Base-by-base conservation (phyloP, 2,329 filamentous ascomycete species). In the Bisporella sp. region DNA sequence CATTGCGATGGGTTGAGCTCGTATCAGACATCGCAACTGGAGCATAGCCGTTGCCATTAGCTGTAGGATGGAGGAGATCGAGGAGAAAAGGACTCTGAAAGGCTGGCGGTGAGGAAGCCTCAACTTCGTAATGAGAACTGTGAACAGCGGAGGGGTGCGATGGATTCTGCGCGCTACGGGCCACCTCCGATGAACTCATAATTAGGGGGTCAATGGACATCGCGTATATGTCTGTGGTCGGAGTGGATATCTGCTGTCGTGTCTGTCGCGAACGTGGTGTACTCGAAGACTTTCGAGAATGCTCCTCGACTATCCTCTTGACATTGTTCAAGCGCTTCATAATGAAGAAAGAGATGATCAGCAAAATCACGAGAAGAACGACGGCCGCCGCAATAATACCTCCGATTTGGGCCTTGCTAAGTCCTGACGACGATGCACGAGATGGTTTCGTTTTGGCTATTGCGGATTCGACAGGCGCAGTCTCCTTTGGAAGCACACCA, bases 321-420 rank as follows among this genome's bases (percentile, higher is more conserved):
- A 54, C 59, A 13, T 54, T 52, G 33, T 61, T 77, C 12, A 81
- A 69, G 7, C 72, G 73, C 1, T 73, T 69, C 43, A 81, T 68
- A 44, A 81, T 71, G 45, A 78, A 64, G 52, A 69, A 73, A 2
- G 76, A 68, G 0, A 70, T 70, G 2, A 70, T 64, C 5, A 81
- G 39, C 8, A 80, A 68, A 30, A 73, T 65, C 1, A 77, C 49
- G 2, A 82, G 64, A 8, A 81, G 60, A 0, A 68, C 69, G 3
- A 76, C 65, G 9, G 72, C 73, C 1, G 75, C 78, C 2, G 71
- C 74, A 33, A 81, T 69, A 28, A 81, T 78, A 2, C 78, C 79
- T 3, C 73, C 77, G 2, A 82, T 64, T 30, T 73, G 67, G n/a
- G 56, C 45, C 5, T 52, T 60, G 28, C 58, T 57, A 21, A 64